A percentile compares a stretch with the other conserved stretches of the same genome.
phyloP scores from a whole-genome alignment of 192 early-diverging fungal species.

The Linderina pennispora region DNA sequence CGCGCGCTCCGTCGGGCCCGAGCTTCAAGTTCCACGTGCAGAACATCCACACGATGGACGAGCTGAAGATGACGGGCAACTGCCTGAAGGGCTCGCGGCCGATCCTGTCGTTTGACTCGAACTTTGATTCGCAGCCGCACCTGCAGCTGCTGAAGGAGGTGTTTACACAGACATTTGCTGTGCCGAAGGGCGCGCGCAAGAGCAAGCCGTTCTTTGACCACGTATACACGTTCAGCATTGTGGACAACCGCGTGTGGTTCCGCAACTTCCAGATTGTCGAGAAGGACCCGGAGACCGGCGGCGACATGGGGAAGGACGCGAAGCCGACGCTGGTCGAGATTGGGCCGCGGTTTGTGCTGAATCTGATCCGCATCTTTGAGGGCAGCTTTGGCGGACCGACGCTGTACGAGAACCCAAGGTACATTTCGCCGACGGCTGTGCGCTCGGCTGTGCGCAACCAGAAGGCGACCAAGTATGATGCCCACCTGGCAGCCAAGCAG shows the following conservation, averaged over 20 bases:
- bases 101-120: slow-evolving; percentile 90
- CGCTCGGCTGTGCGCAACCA: slow-evolving; percentile 28
- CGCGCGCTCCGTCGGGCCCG: slow-evolving; percentile 92
- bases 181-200: slow-evolving; percentile 78
- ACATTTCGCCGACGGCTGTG: slow-evolving; percentile 63
- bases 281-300: slow-evolving; percentile 51
- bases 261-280: slow-evolving; percentile 95
- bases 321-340: slow-evolving; percentile 89
- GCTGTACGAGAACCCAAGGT: slow-evolving; percentile 86
- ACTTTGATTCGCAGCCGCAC: slow-evolving; percentile 84
- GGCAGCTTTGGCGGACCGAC: slow-evolving; percentile 91
- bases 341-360: slow-evolving; percentile 93
- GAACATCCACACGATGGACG: slow-evolving; percentile 99
- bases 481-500: slow-evolving; percentile 9
- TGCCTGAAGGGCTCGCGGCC: slow-evolving; percentile 95
- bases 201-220: slow-evolving; percentile 98
- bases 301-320: slow-evolving; percentile 49
- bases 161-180: slow-evolving; percentile 85
- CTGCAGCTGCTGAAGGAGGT: slow-evolving; percentile 88
- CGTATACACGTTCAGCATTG: slow-evolving; percentile 81
- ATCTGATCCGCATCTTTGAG: slow-evolving; percentile 89
- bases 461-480: slow-evolving; percentile 31
- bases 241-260: slow-evolving; percentile 90
- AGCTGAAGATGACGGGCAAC: slow-evolving; percentile 97
- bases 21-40: slow-evolving; percentile 92